A percentile compares a stretch with the other conserved stretches of the same genome.
phyloP scores from a whole-genome alignment of 2,329 filamentous ascomycete genomes.

The Diaporthe australafricana region DNA sequence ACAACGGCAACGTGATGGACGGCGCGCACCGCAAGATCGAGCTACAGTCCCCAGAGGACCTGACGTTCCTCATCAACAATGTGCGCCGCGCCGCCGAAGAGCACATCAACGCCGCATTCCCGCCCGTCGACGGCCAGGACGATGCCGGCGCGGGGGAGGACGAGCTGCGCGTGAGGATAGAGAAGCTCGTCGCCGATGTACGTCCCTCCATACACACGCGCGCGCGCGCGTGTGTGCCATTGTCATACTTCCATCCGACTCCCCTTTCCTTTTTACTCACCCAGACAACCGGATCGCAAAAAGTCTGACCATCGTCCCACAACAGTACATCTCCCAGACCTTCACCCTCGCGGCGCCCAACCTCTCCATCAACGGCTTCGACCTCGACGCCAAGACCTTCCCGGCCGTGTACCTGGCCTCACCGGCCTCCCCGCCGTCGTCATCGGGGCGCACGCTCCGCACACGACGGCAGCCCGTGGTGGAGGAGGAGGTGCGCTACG shows the following conservation, averaged over 20 bases:
- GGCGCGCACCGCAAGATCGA: conserved; percentile 79
- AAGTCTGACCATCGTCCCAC: not conserved
- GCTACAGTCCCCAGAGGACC: conserved; percentile 80
- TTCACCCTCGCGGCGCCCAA: conserved; percentile 70
- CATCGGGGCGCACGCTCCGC: not conserved
- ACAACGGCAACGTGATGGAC: conserved; percentile 44
- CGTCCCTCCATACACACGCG: conserved; percentile 30
- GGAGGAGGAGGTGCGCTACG: conserved; percentile 59
- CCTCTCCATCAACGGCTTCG: conserved; percentile 72
- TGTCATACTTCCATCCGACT: not conserved
- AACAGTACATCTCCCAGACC: conserved; percentile 70
- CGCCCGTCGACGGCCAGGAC: conserved; percentile 64
- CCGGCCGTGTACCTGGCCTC: conserved; percentile 41
- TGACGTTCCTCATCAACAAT: conserved; percentile 76
- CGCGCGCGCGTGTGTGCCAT: not conserved
- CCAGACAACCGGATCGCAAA: not conserved
- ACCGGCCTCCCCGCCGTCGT: not conserved
- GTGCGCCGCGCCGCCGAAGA: conserved; percentile 75
- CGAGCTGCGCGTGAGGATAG: conserved; percentile 68
- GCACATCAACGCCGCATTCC: conserved; percentile 76
- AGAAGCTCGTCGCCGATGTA: conserved; percentile 70
- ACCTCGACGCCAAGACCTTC: conserved; percentile 55
- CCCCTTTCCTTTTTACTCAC: not conserved
- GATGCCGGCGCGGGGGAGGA: conserved; percentile 57
- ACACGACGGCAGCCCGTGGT: not conserved